Conservation (phyloP, 2,329 filamentous ascomycete species). For the Diaporthe sp. region DNA sequence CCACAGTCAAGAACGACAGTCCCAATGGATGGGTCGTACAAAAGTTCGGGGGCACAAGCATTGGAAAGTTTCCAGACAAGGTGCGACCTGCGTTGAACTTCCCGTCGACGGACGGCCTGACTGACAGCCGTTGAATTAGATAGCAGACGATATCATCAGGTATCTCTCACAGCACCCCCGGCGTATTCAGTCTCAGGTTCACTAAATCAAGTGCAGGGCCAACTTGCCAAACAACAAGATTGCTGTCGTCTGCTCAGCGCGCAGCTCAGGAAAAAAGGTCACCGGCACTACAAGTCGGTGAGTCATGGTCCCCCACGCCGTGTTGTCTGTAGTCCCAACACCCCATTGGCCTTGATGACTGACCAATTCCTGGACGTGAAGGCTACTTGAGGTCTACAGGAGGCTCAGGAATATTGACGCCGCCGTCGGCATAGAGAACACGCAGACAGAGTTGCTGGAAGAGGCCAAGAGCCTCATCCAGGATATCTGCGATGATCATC, state of each 20-base stretch:
- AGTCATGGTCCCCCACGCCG: constrained; percentile 56
- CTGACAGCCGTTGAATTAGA: constrained; percentile 52
- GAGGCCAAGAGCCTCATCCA: constrained; percentile 82
- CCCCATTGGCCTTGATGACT: not conserved
- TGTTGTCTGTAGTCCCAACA: constrained; percentile 15
- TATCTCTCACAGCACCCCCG: constrained; percentile 52
- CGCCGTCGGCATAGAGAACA: constrained; percentile 65
- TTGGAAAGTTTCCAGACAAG: constrained; percentile 91
- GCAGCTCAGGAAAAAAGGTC: constrained; percentile 93
- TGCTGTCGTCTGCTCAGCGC: constrained; percentile 94
- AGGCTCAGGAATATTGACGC: constrained; percentile 69
- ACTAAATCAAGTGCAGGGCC: constrained; percentile 58
- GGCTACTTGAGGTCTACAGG: constrained; percentile 72
- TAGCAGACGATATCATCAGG: constrained; percentile 79
- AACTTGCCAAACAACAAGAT: constrained; percentile 79
- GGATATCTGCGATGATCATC: constrained; percentile 86
- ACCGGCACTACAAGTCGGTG: constrained; percentile 96
- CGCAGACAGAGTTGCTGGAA: constrained; percentile 67
- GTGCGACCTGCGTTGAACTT: constrained; percentile 48
- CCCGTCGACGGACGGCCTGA: constrained; percentile 20
- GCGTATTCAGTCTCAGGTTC: constrained; percentile 35
- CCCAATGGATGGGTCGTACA: constrained; percentile 84
- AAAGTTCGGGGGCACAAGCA: constrained; percentile 95
- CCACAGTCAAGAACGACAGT: constrained; percentile 48
- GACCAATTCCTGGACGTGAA: constrained; percentile 46